Percentiles rank a stretch among this genome's conserved stretches.
These are phyloP conservation scores for Neofusicoccum kwambonambiense DNA, from an alignment of 2,329 filamentous ascomycete species.

Conservation along the genomic window DNA sequence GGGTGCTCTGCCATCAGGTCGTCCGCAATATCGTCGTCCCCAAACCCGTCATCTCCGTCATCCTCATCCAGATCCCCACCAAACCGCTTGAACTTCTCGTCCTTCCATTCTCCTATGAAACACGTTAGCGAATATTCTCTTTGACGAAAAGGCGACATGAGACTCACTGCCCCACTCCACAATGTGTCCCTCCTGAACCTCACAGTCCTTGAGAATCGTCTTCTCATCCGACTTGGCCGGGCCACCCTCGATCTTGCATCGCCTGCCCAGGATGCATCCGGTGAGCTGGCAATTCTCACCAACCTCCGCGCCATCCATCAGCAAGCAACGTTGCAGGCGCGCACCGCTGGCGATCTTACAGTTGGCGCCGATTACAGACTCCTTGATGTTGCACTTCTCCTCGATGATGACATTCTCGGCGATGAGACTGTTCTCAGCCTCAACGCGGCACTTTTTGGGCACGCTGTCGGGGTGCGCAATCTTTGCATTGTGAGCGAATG, in stretches of 20 bases:
- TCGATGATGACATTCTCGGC: conserved; percentile 87
- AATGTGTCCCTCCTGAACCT: conserved; percentile 83
- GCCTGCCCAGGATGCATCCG: conserved; percentile 79
- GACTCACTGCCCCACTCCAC: conserved; percentile 69
- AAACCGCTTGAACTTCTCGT: conserved; percentile 61
- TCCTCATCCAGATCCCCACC: conserved; percentile 39
- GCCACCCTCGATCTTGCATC: conserved; percentile 79
- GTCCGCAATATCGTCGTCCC: background rate
- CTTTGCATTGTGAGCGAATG: conserved; percentile 76
- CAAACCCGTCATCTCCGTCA: conserved; percentile 27
- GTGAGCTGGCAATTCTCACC: conserved; percentile 82
- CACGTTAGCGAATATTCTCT: background rate
- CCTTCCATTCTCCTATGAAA: conserved; percentile 53
- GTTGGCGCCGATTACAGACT: conserved; percentile 81
- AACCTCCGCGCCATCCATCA: conserved; percentile 90
- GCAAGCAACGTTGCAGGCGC: conserved; percentile 78
- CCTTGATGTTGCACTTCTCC: conserved; percentile 88
- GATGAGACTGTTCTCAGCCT: conserved; percentile 76
- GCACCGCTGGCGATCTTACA: conserved; percentile 85
- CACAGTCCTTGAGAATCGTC: conserved; percentile 76
- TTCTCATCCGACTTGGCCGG: conserved; percentile 47
- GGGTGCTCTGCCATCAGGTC: conserved; percentile 2
- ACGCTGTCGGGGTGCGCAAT: conserved; percentile 81
- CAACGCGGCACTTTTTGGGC: conserved; percentile 77
- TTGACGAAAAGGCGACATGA: background rate